phyloP scores from a whole-genome alignment of 192 early-diverging fungal genomes.

The Radiomyces spectabilis region DNA sequence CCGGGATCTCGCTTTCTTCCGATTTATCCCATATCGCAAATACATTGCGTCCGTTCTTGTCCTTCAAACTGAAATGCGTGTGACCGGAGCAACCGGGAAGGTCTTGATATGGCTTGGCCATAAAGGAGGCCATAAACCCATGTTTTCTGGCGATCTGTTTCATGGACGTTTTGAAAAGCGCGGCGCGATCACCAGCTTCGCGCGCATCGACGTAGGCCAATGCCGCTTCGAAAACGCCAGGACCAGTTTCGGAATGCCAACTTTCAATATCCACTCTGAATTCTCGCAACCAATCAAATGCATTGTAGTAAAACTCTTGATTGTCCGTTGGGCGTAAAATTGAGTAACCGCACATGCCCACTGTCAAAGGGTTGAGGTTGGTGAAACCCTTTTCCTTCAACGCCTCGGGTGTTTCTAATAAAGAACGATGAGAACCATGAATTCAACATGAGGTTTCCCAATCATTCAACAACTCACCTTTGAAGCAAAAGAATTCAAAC shows the following conservation, averaged over 20 bases:
- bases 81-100: conserved; percentile 80
- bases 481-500: conserved; percentile 77
- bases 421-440: no score
- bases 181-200: conserved; percentile 62
- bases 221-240: conserved; percentile 79
- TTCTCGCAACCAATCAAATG: conserved; percentile 53
- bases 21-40: conserved; percentile 34
- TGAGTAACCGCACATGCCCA: conserved; percentile 81
- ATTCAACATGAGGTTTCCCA: no score
- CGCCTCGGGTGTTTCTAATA: conserved; percentile 60
- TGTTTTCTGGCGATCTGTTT: conserved; percentile 66
- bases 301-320: conserved; percentile 61
- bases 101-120: conserved; percentile 72
- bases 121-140: conserved; percentile 72
- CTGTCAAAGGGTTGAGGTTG: conserved; percentile 50
- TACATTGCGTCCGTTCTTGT: conserved; percentile 38
- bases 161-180: conserved; percentile 66
- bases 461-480: conserved; percentile 58
- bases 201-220: conserved; percentile 53
- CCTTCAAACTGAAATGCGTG: conserved; percentile 62
- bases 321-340: conserved; percentile 58
- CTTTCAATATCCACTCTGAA: conserved; percentile 64
- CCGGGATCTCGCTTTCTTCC: conserved; percentile 8
- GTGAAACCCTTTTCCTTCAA: conserved; percentile 53
- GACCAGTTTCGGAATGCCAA: conserved; percentile 78